A percentile compares a stretch with the other conserved stretches of the same genome.
phyloP scores from a whole-genome alignment of 164 flowering plant species.

The Warburgia ugandensis region DNA sequence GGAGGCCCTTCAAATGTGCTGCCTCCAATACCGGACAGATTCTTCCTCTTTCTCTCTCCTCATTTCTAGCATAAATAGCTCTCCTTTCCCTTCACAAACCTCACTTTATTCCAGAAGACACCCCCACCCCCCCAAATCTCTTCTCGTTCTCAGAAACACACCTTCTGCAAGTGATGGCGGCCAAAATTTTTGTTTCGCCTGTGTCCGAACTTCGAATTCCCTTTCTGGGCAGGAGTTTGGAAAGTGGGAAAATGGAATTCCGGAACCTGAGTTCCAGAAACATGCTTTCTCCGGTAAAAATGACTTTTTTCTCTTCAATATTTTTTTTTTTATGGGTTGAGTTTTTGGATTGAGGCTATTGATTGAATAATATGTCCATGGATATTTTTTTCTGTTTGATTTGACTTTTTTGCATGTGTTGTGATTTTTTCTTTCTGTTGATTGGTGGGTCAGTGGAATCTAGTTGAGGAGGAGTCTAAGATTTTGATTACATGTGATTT shows the following conservation, averaged over 20 bases:
- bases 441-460: not conserved
- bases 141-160: not conserved
- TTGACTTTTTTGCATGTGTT: not conserved
- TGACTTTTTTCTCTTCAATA: not conserved
- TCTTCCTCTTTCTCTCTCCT: not conserved
- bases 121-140: not conserved
- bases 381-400: not conserved
- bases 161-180: not conserved
- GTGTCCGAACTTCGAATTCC: not conserved
- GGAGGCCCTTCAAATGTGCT: not conserved
- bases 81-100: too few species aligned
- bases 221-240: not conserved
- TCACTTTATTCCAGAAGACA: too few species aligned
- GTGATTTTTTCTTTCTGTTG: not conserved
- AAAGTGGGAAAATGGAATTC: not conserved
- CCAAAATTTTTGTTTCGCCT: not conserved
- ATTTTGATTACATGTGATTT: not conserved
- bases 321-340: not conserved
- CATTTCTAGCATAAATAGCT: not conserved
- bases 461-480: not conserved
- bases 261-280: not conserved
- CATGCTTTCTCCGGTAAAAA: not conserved
- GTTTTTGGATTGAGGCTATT: not conserved
- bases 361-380: not conserved
- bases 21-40: not conserved